Base-by-base conservation (phyloP, 2,329 filamentous ascomycete genomes). In the Aspergillus glaucus region DNA sequence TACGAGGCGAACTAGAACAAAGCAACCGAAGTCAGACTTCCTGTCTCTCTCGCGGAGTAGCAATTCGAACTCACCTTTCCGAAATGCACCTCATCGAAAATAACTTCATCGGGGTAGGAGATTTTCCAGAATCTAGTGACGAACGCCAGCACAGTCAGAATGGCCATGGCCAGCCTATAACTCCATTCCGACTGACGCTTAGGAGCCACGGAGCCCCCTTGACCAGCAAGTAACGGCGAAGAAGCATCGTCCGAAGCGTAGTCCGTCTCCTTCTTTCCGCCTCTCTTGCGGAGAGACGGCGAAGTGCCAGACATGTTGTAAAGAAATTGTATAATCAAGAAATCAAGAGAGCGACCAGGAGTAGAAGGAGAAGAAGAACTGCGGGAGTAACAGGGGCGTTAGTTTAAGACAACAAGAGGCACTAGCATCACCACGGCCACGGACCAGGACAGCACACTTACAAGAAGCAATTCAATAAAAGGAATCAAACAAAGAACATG, bases 1-100 rank as follows among this genome's bases (percentile, higher is more conserved):
- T 85, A 82, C 10, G 80, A 82, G 55, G 74, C 74, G 53, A 76
- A 76, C 74, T 76, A 59, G 40, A 26, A 28, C 21, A 30, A 47
- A 15, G 24, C 41, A 21, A 37, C 14, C 36, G 24, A 28, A 39
- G 55, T 66, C 43, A 62, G 56, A 42, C 41, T 46, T 34, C 15
- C 36, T 22, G 8, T 39, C 3, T 42, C 14, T 42, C 39, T 43
- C 43, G 28, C 21, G 21, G 8, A 40, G 37, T 17, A 36, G 34
- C 6, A 8, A 8, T 36, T 36, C 12, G 10, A 22, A 62, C 79
- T 51, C 77, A 96, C 92, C 87, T 98, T 98, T 75, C 93, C 93
- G 71, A 98, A 98, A 74, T 98, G 93, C 50, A 98, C 93, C 73
- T 98, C 93, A 66, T 98, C 93, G 65, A 98, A 98, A 44, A 98